Conservation (phyloP, 2,329 filamentous ascomycete genomes). For the Stachybotrys chlorohalonatus region DNA sequence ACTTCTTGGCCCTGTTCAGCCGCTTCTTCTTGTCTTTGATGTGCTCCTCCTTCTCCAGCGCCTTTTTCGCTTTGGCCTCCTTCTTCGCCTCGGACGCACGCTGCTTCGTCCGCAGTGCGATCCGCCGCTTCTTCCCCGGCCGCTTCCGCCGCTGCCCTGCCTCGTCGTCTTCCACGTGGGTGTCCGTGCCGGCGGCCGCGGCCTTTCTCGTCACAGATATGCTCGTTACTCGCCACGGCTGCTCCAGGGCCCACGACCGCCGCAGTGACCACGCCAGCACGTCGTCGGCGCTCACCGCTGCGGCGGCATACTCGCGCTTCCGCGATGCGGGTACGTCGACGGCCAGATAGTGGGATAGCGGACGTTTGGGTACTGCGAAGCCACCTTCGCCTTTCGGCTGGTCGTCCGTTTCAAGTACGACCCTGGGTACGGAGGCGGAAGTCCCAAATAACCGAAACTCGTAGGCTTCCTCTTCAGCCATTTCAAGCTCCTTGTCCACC, state of each 20-base stretch:
- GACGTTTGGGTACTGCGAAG: slow-evolving; percentile 24
- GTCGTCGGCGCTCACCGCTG: slow-evolving; percentile 44
- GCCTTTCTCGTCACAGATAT: slow-evolving; percentile 26
- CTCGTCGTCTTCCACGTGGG: slow-evolving; percentile 9
- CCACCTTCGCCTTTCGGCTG: slow-evolving; percentile 26
- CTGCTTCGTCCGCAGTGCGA: slow-evolving; percentile 37
- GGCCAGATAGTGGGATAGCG: slow-evolving; percentile 41
- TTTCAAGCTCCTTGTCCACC: slow-evolving; percentile 9
- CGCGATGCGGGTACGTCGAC: slow-evolving; percentile 24
- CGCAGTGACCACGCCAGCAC: slow-evolving; percentile 32
- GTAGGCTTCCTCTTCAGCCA: slow-evolving; percentile 31
- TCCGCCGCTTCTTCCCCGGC: slow-evolving; percentile 50
- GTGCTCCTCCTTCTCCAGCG: slow-evolving; percentile 43
- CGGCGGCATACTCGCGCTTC: slow-evolving; percentile 29
- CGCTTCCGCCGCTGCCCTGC: slow-evolving; percentile 28
- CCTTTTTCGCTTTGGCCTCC: slow-evolving; percentile 26
- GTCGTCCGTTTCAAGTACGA: slow-evolving; percentile 38
- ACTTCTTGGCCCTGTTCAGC: slow-evolving; percentile 50
- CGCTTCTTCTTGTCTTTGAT: slow-evolving; percentile 54
- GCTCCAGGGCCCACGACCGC: slow-evolving; percentile 48
- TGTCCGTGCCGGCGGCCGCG: slow-evolving; percentile 3
- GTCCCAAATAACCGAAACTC: slow-evolving; percentile 50
- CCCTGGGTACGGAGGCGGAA: slow-evolving; percentile 33
- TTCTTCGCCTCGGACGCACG: slow-evolving; percentile 32
- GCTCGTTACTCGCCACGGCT: slow-evolving; percentile 48